Evolutionary conservation across 2,329 filamentous ascomycete genomes (phyloP), one percentile per base, ranked within the genome.

Genomic region (Biscogniauxia marginata): DNA sequence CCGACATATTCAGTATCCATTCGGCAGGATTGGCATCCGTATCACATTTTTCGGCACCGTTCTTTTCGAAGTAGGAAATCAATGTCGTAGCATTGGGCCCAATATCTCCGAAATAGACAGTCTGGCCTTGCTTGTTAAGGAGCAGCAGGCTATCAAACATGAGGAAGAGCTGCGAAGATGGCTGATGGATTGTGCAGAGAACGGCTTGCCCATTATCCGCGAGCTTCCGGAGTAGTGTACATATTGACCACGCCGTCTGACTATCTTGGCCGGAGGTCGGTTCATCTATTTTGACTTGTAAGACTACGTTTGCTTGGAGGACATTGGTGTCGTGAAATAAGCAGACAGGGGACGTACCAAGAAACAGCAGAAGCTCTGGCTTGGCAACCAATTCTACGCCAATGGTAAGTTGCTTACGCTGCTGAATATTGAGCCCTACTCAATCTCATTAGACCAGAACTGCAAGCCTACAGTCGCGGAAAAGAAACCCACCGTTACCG

Each of bases 181-280:
- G 92, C 72, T 97, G 92, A 71, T 96, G 92, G 57, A 96, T 96
- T 0, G 93, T 96, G 76, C 91, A 96, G 8, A 96, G 84, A 73
- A 97, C 89, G 49, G 93, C 90, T 70, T 93, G 90, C 8, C 92
- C 92, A 60, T 86, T 88, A 70, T 92, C 88, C 63, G 91, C 90
- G 18, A 96, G 80, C 74, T 93, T 96, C 71, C 93, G 86, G 46
- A 96, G 81, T 7, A 96, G 81, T 68, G 89, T 85, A 25, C 90
- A 82, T 69, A 96, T 96, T 61, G 90, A 89, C 90, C 90, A 96
- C 1, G 91, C 92, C 0, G 91, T 95, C 72, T 96, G 91, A 69
- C 85, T 89, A 73, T 96, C 92, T 19, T 96, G 84, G 76, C 92
- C 92, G 20, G 91, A 96, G 2, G 92, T 96, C 6, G 93, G 93